Evolutionary conservation across 2,329 filamentous ascomycete species (phyloP).

Genomic region (Fusarium beomiforme): DNA sequence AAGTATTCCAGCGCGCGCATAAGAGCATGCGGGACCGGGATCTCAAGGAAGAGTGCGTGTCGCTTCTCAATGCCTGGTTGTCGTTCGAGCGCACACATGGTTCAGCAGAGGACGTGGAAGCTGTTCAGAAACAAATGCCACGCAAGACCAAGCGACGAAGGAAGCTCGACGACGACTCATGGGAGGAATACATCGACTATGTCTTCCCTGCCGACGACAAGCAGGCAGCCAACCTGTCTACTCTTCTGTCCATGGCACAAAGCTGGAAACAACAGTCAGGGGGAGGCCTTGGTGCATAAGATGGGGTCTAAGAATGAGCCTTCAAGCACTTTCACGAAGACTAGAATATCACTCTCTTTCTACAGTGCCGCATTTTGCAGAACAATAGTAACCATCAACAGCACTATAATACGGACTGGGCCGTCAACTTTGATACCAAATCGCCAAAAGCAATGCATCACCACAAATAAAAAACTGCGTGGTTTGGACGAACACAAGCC

Average conservation of each 20-base stretch:
- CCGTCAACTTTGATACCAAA: background rate
- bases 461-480: background rate
- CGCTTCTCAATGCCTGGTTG: constrained; percentile 90
- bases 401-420: background rate
- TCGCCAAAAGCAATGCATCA: background rate
- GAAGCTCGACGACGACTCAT: constrained; percentile 89
- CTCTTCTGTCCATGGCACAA: constrained; percentile 85
- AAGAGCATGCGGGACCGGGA: constrained; percentile 88
- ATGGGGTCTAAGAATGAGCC: background rate
- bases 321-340: background rate
- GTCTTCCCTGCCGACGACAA: constrained; percentile 96
- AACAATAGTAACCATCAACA: background rate
- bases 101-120: constrained; percentile 76
- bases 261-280: constrained; percentile 82
- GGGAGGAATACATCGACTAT: constrained; percentile 96
- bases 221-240: constrained; percentile 83
- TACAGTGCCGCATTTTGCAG: background rate
- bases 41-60: constrained; percentile 92
- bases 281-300: constrained; percentile 45
- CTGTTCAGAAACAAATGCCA: constrained; percentile 93
- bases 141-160: constrained; percentile 91
- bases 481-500: background rate
- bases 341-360: background rate
- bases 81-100: constrained; percentile 92
- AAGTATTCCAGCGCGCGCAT: constrained; percentile 86